phyloP scores from a whole-genome alignment of 495 filamentous ascomycete species.

The Hypoxylon fuscum region DNA sequence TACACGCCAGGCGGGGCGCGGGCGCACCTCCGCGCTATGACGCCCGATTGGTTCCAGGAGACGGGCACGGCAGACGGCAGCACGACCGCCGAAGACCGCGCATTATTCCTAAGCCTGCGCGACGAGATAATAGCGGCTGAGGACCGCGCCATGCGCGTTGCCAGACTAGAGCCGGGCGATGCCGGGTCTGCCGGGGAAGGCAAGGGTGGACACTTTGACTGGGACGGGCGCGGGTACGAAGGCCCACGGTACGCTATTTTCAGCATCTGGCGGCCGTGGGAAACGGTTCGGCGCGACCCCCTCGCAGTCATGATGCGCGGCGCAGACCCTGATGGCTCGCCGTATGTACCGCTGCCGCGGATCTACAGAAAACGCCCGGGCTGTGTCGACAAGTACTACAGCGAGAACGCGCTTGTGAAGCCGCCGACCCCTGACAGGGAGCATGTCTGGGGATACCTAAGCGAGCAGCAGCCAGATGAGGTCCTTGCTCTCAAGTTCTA shows the following conservation, averaged over 20 bases:
- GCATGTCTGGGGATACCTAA: slow-evolving; percentile 3
- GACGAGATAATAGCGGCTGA: slow-evolving; percentile 2
- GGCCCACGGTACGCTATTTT: slow-evolving; percentile 6
- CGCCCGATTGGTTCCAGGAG: neutral
- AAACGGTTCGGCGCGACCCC: neutral
- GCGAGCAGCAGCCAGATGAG: slow-evolving; percentile 28
- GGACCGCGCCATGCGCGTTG: too few species aligned
- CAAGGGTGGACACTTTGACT: neutral
- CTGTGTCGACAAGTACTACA: slow-evolving; percentile 3
- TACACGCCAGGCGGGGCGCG: slow-evolving; percentile 4
- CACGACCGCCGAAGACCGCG: neutral
- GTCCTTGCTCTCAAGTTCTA: slow-evolving; percentile 11
- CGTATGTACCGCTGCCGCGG: slow-evolving; percentile 5
- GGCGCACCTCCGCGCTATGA: slow-evolving; percentile 1
- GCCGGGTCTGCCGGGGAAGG: too few species aligned
- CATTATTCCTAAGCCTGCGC: slow-evolving; percentile 1
- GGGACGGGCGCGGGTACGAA: neutral
- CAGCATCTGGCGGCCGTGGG: slow-evolving; percentile 7
- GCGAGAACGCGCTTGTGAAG: slow-evolving; percentile 4
- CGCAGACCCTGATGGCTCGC: neutral
- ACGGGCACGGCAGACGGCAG: neutral
- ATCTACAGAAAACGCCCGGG: neutral
- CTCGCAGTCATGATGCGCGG: neutral
- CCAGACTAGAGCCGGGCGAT: too few species aligned
- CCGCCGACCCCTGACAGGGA: neutral